These are phyloP conservation scores for Ophiocordyceps sinensis DNA, from an alignment of 2,329 filamentous ascomycete genomes.

Conservation along the genomic window DNA sequence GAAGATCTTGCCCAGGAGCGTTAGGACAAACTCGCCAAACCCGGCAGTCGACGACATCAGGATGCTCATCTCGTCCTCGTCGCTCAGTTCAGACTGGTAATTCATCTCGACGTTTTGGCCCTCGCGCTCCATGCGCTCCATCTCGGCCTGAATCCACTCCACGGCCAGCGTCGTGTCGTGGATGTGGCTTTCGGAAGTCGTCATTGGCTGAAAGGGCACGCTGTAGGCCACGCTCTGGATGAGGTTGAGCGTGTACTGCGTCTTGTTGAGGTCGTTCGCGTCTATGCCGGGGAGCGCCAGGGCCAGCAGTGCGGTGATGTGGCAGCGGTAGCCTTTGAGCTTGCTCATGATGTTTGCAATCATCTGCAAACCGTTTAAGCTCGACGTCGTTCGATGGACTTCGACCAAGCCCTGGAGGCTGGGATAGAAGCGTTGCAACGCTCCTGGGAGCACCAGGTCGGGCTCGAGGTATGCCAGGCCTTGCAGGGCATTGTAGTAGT, in stretches of 20 bases:
- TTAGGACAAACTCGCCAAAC: constrained; percentile 82
- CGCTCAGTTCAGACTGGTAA: constrained; percentile 67
- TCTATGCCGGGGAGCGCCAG: constrained; percentile 90
- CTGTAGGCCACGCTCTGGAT: constrained; percentile 94
- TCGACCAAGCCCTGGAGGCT: constrained; percentile 94
- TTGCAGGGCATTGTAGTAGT: constrained; percentile 81
- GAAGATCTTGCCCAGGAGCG: constrained; percentile 87
- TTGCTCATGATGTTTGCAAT: constrained; percentile 81
- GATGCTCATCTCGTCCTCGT: constrained; percentile 77
- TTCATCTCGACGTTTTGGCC: constrained; percentile 75
- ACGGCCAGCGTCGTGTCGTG: constrained; percentile 67
- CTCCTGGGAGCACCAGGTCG: constrained; percentile 79
- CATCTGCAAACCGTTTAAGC: constrained; percentile 81
- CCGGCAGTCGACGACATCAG: constrained; percentile 87
- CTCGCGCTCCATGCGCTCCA: constrained; percentile 83
- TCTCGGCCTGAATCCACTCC: constrained; percentile 87
- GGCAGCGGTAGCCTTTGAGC: constrained; percentile 91
- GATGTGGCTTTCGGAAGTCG: constrained; percentile 42
- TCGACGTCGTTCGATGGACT: constrained; percentile 90
- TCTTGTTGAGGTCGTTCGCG: constrained; percentile 95
- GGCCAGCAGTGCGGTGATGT: constrained; percentile 87
- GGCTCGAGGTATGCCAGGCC: constrained; percentile 84
- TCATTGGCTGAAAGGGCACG: constrained; percentile 75
- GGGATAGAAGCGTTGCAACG: constrained; percentile 89
- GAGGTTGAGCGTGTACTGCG: constrained; percentile 83